These are phyloP conservation scores for Capsicum rhomboideum DNA, from an alignment of 257 asterid species.

Conservation along the genomic window DNA sequence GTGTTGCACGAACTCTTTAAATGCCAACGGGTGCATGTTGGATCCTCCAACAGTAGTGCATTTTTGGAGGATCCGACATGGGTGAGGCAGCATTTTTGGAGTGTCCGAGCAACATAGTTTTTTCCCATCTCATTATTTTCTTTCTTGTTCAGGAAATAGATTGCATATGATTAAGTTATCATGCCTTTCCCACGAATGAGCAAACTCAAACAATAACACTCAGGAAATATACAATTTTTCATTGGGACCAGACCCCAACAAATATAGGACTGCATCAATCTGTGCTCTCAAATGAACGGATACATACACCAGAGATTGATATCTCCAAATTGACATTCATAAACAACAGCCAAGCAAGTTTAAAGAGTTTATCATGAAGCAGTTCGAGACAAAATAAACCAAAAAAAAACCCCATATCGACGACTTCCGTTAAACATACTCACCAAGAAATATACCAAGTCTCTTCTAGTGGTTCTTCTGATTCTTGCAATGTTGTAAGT, in stretches of 20 bases:
- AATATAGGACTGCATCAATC: neutral
- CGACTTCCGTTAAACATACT: slow-evolving; percentile 24
- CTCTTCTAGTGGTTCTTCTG: slow-evolving; percentile 32
- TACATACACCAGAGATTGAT: neutral
- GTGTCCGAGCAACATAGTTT: neutral
- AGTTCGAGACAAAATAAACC: neutral
- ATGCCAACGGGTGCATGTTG: neutral
- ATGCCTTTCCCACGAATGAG: neutral
- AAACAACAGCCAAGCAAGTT: neutral
- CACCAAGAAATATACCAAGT: slow-evolving; percentile 43
- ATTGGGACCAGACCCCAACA: neutral
- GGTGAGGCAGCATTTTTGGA: neutral
- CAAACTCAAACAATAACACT: neutral
- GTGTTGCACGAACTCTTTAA: neutral
- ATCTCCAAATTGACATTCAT: neutral
- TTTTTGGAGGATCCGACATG: neutral
- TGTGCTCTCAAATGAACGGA: neutral
- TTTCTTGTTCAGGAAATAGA: neutral
- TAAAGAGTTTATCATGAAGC: neutral
- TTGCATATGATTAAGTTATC: neutral
- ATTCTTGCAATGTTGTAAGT: slow-evolving; percentile 26
- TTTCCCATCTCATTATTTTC: neutral
- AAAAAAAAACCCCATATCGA: neutral
- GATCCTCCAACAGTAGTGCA: neutral
- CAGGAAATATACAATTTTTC: neutral